phyloP scores from a whole-genome alignment of 2,329 filamentous ascomycete genomes.

The Cercospora janseana region DNA sequence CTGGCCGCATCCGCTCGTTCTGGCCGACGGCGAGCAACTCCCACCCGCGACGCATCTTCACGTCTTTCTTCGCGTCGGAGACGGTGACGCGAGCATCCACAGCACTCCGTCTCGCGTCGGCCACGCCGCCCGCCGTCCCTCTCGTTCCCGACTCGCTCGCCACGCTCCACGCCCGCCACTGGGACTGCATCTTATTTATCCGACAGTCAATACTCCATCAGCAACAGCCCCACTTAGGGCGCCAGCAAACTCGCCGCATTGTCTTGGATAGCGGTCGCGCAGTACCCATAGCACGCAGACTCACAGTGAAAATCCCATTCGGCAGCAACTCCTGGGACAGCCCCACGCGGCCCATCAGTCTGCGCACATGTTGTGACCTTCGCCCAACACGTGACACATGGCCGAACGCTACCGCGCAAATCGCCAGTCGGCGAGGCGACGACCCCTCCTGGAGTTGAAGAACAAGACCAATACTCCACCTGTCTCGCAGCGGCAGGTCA shows the following conservation, averaged over 20 bases:
- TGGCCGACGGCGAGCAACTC: constrained; percentile 1
- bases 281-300: constrained; percentile 17
- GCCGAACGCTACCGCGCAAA: constrained; percentile 33
- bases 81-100: constrained; percentile 7
- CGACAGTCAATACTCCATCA: constrained; percentile 10
- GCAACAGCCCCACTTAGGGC: constrained; percentile 9
- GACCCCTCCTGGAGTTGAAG: constrained; percentile 34
- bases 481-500: constrained; percentile 20
- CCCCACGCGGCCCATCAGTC: constrained; percentile 4
- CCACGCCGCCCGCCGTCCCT: constrained; percentile 23
- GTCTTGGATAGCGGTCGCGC: constrained; percentile 25
- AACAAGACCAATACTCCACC: constrained; percentile 35
- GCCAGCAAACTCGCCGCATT: constrained; percentile 7
- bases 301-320: too few relatives aligned
- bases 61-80: not conserved
- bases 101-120: constrained; percentile 11
- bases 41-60: not conserved
- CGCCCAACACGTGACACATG: constrained; percentile 23
- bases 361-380: not conserved
- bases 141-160: constrained; percentile 23
- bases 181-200: constrained; percentile 27
- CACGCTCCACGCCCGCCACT: constrained; percentile 12
- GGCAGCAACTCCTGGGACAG: constrained; percentile 11
- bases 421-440: constrained; percentile 28
- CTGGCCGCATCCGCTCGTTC: constrained; percentile 9